A percentile compares a stretch with the other conserved stretches of the same genome.
phyloP scores from a whole-genome alignment of 179 eudicot genomes.

The Silene noctiflora region DNA sequence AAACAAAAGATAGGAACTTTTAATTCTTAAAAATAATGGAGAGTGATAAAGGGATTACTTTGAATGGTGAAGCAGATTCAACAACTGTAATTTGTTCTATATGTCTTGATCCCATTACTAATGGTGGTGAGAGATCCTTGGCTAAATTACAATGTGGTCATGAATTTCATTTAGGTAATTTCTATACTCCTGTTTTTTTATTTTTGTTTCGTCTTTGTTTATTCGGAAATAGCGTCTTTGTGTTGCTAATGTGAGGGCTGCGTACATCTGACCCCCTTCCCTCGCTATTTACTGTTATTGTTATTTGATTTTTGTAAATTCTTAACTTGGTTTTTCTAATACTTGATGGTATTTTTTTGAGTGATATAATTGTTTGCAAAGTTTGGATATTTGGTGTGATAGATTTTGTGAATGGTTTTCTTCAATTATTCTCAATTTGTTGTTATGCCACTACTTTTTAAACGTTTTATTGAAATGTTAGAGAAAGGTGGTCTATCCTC shows the following conservation, averaged over 20 bases:
- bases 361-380: neutral
- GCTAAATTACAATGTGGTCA: slow-evolving; percentile 36
- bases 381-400: slow-evolving; percentile 7
- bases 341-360: neutral
- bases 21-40: neutral
- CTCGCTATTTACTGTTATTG: no score
- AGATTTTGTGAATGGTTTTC: neutral
- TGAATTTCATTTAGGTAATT: slow-evolving; percentile 36
- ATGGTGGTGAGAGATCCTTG: slow-evolving; percentile 27
- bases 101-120: slow-evolving; percentile 32
- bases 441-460: neutral
- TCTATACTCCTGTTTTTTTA: neutral
- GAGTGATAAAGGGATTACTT: slow-evolving; percentile 26
- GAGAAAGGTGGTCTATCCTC: neutral
- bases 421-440: neutral
- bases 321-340: neutral
- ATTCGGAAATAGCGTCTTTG: no score
- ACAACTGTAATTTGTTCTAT: slow-evolving; percentile 25
- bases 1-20: neutral
- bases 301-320: neutral
- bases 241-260: no score
- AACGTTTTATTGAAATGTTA: neutral
- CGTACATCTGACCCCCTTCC: no score
- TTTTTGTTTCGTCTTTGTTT: neutral
- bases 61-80: slow-evolving; percentile 30